phyloP scores from a whole-genome alignment of 805 yeast genomes.

The Starmera amethionina region DNA sequence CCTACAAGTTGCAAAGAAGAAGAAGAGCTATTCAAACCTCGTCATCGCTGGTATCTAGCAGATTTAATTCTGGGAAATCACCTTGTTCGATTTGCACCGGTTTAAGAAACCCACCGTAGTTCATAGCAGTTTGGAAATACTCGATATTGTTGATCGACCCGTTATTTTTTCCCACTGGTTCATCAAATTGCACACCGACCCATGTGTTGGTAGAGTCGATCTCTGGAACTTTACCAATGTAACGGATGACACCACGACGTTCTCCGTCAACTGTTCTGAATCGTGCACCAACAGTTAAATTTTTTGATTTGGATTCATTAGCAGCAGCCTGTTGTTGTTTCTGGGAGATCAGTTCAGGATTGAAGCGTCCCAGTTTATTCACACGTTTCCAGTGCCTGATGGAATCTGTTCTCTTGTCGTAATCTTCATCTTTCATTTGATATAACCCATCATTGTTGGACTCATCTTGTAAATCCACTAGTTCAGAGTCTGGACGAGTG shows the following conservation, averaged over 20 bases:
- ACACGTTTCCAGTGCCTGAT: conserved; percentile 72
- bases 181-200: conserved; percentile 82
- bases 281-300: conserved; percentile 38
- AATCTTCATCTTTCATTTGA: conserved; percentile 48
- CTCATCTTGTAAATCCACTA: conserved; percentile 23
- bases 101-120: conserved; percentile 71
- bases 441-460: conserved; percentile 23
- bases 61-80: conserved; percentile 43
- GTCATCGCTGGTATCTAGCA: conserved; percentile 34
- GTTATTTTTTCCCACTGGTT: conserved; percentile 79
- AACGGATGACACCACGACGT: conserved; percentile 64
- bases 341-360: conserved; percentile 34
- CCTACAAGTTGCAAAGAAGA: too few species aligned
- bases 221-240: conserved; percentile 56
- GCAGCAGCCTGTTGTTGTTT: conserved; percentile 16
- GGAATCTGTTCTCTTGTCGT: conserved; percentile 48
- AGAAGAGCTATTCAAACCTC: conserved; percentile 24
- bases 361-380: conserved; percentile 63
- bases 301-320: conserved; percentile 22
- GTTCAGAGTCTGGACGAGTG: conserved; percentile 38
- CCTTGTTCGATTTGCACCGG: conserved; percentile 65
- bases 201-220: conserved; percentile 46
- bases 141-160: conserved; percentile 57
- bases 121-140: conserved; percentile 45
- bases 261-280: conserved; percentile 43